phyloP scores from a whole-genome alignment of 495 filamentous ascomycete genomes.

The Hyaloscypha bicolor region DNA sequence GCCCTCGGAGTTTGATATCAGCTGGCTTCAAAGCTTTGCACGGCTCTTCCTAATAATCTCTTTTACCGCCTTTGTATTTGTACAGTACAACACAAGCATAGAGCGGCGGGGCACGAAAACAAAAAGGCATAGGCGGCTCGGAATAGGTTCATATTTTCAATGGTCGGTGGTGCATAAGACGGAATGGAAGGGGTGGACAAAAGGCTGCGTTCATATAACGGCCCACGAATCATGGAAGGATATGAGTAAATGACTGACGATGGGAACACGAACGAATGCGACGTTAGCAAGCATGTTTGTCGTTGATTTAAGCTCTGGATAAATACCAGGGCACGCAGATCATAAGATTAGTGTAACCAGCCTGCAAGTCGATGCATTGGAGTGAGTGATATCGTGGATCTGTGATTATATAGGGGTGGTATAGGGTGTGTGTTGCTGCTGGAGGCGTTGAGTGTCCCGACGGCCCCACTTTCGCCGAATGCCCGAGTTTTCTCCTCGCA shows the following conservation, averaged over 20 bases:
- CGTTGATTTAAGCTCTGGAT: not conserved
- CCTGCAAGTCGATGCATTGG: slow-evolving; percentile 3
- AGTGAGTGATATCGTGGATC: not conserved
- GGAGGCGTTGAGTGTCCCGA: too few relatives aligned
- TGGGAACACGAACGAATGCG: not conserved
- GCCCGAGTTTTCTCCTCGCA: not conserved
- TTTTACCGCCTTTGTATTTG: slow-evolving; percentile 11
- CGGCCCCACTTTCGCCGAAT: too few relatives aligned
- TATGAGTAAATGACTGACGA: not conserved
- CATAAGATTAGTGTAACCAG: not conserved
- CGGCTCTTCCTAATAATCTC: slow-evolving; percentile 11
- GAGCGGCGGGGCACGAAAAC: not conserved
- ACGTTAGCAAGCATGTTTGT: not conserved
- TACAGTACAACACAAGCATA: slow-evolving; percentile 6
- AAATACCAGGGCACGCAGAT: not conserved
- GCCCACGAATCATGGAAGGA: not conserved
- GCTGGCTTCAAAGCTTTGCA: slow-evolving; percentile 75
- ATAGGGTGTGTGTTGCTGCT: not conserved
- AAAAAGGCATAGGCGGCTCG: not conserved
- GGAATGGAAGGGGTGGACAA: not conserved
- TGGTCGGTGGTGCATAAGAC: not conserved
- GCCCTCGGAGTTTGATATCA: slow-evolving; percentile 70
- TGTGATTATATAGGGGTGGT: not conserved
- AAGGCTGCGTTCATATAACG: not conserved
- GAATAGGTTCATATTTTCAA: not conserved